Base-by-base conservation (phyloP, 2,329 filamentous ascomycete species). In the Cryphonectria japonica region DNA sequence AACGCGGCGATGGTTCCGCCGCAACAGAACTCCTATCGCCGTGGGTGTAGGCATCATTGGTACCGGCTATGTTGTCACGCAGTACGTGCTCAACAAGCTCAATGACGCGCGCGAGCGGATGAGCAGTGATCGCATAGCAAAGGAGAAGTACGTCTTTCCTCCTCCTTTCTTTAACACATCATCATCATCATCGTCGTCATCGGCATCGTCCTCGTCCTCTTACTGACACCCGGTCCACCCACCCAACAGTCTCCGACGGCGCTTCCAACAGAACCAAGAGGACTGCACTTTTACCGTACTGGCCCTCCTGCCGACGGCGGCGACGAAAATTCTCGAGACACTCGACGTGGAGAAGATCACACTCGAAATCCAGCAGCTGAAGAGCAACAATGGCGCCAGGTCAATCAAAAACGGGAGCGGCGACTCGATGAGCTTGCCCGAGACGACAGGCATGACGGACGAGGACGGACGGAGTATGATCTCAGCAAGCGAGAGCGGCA, bases 181-280 rank as follows among this genome's bases (percentile, higher is more conserved):
- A 66, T 29, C 43, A 22, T 50, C 43, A 22, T 50, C 43, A 22
- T 50, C 43, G 2, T 22, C 67, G 34, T 72, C 37, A 60, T 54
- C 34, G 54, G 64, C 67, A 19, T n/a, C 57, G 67, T 32, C 67
- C 37, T 72, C 34, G 60, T 54, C 34, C 52, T 66, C 66, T 69
- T 64, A 34, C 67, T 69, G 60, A 72, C 22, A 32, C 11, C 7
- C 13, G 43, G 11, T 7, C 29, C 46, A 34, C 32, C n/a, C 43
- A 16, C 75, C 77, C 72, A 37, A 61, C 77, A 98, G 95, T 82
- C 88, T 99, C 73, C 94, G 95, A 67, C 92, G 96, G 71, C 93
- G 96, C 78, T 99, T 99, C 83, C 94, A 98, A 81, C 96, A 99
- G 82, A 99, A 99, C 81, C 96, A 99, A 80, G 95, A 97, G 80